phyloP scores from a whole-genome alignment of 495 filamentous ascomycete genomes.

The Podospora comata region DNA sequence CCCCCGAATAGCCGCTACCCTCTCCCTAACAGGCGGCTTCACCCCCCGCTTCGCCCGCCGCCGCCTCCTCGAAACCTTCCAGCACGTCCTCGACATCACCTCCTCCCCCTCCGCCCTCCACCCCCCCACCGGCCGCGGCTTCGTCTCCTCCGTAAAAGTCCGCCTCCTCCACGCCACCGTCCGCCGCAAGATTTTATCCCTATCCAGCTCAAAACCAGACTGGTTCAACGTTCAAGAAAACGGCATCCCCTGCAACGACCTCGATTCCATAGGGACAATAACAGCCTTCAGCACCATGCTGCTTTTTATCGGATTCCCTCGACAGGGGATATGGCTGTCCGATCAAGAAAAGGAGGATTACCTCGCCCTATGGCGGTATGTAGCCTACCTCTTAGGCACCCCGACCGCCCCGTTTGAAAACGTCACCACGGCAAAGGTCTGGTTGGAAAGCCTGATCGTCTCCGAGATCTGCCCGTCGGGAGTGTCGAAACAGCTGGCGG shows the following conservation, averaged over 20 bases:
- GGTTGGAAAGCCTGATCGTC: conserved; percentile 63
- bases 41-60: conserved; percentile 63
- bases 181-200: conserved; percentile 56
- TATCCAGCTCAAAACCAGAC: background rate
- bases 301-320: conserved; percentile 65
- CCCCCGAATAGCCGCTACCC: conserved; percentile 65
- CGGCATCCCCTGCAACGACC: conserved; percentile 70
- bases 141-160: conserved; percentile 66
- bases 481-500: conserved; percentile 59
- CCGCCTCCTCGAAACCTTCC: conserved; percentile 70
- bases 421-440: conserved; percentile 50
- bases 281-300: conserved; percentile 62
- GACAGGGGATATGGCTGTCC: conserved; percentile 65
- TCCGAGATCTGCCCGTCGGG: conserved; percentile 62
- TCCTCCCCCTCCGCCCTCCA: conserved; percentile 60
- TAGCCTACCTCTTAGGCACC: conserved; percentile 68
- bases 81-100: conserved; percentile 72
- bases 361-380: conserved; percentile 71
- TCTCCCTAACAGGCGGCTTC: conserved; percentile 77
- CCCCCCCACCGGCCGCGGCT: conserved; percentile 61
- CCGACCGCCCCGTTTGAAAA: conserved; percentile 57
- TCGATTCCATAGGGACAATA: conserved; percentile 71
- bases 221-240: conserved; percentile 20
- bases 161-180: conserved; percentile 72
- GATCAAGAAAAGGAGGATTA: conserved; percentile 66